Percentiles rank a stretch among this genome's conserved stretches.
phyloP scores from a whole-genome alignment of 371 early-diverging fungal genomes.

The Actinomucor elegans region DNA sequence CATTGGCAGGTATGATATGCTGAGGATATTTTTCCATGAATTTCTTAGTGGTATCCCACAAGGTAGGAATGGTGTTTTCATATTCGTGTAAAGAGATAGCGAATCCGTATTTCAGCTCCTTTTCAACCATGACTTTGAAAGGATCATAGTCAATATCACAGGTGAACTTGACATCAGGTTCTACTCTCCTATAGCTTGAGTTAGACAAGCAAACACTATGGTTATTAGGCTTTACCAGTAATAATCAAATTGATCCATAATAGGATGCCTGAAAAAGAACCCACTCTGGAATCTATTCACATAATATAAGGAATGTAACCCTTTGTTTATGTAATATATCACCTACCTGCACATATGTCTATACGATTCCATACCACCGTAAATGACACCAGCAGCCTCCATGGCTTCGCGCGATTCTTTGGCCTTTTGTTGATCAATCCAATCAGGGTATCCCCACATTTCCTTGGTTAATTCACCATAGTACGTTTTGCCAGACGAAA shows the following conservation, averaged over 20 bases:
- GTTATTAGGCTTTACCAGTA: constrained; percentile 86
- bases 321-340: background rate
- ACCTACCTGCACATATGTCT: constrained; percentile 91
- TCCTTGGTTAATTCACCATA: constrained; percentile 61
- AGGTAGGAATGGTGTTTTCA: constrained; percentile 75
- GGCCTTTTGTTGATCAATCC: constrained; percentile 65
- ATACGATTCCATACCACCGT: constrained; percentile 86
- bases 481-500: constrained; percentile 56
- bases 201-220: constrained; percentile 65
- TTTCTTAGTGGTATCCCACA: constrained; percentile 68
- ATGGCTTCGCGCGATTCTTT: constrained; percentile 48
- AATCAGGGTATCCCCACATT: constrained; percentile 69
- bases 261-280: constrained; percentile 73
- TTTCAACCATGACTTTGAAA: constrained; percentile 79
- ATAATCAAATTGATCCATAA: constrained; percentile 72
- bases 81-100: constrained; percentile 80
- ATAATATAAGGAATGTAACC: background rate
- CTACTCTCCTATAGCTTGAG: constrained; percentile 95
- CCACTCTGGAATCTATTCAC: constrained; percentile 58
- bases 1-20: constrained; percentile 30
- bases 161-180: constrained; percentile 88
- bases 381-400: constrained; percentile 68
- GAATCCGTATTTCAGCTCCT: constrained; percentile 80
- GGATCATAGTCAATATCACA: constrained; percentile 94
- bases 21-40: constrained; percentile 59